These are phyloP conservation scores for Podila epigama DNA, from an alignment of 192 early-diverging fungal species.

Conservation along the genomic window DNA sequence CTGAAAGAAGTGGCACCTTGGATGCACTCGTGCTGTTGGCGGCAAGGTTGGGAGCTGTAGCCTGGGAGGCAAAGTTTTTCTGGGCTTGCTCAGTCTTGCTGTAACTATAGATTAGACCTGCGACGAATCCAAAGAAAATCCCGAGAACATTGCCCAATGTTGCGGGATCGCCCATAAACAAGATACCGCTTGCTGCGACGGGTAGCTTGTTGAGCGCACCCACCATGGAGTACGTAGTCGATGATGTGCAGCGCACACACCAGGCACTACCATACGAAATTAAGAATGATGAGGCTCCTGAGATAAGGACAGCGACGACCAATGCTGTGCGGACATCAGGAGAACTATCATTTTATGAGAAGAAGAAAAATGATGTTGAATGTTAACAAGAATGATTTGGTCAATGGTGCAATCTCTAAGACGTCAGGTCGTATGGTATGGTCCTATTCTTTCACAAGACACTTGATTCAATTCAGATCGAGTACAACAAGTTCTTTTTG, in stretches of 20 bases:
- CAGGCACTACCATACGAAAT: constrained; percentile 89
- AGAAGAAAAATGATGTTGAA: background rate
- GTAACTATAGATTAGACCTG: constrained; percentile 78
- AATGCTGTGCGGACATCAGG: constrained; percentile 59
- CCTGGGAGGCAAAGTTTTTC: constrained; percentile 25
- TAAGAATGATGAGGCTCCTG: constrained; percentile 85
- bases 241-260: constrained; percentile 79
- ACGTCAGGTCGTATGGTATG: background rate
- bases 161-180: constrained; percentile 92
- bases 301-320: constrained; percentile 75
- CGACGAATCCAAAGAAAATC: constrained; percentile 86
- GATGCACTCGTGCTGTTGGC: background rate
- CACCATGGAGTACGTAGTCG: constrained; percentile 95
- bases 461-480: no score
- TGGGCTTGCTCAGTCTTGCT: constrained; percentile 69
- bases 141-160: constrained; percentile 83
- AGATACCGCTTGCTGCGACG: constrained; percentile 92
- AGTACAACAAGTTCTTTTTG: no score
- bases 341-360: constrained; percentile 19
- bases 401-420: background rate
- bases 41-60: constrained; percentile 12
- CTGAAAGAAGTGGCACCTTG: background rate
- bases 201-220: constrained; percentile 99
- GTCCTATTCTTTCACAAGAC: no score
- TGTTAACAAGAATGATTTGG: background rate